Conservation (phyloP, 192 early-diverging fungal species). For the Coemansia sp. region DNA sequence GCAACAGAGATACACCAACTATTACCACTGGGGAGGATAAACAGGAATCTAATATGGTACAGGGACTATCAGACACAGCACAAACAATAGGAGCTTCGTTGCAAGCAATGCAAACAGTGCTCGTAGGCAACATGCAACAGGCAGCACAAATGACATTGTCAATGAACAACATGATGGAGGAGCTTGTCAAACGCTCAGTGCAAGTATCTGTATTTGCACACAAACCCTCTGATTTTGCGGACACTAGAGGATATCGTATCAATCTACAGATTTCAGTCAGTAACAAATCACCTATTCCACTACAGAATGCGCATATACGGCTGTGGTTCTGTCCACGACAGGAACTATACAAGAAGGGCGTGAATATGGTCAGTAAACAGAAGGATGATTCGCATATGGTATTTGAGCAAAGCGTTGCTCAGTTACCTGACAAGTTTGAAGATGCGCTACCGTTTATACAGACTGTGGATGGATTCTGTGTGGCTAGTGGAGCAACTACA, state of each 20-base stretch:
- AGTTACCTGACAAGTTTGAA: background rate
- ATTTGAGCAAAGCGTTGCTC: background rate
- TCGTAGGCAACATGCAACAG: conserved; percentile 48
- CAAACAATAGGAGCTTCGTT: conserved; percentile 37
- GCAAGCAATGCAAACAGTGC: conserved; percentile 40
- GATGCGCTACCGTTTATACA: conserved; percentile 2
- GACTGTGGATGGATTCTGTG: background rate
- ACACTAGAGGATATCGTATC: background rate
- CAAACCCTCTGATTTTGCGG: background rate
- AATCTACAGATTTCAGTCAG: conserved; percentile 9
- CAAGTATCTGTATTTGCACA: conserved; percentile 30
- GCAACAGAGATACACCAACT: background rate
- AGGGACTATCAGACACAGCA: conserved; percentile 32
- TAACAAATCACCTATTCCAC: conserved; percentile 41
- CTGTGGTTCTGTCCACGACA: conserved; percentile 19
- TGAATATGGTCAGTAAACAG: background rate
- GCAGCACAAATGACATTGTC: conserved; percentile 47
- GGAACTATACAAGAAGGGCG: background rate
- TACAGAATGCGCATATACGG: conserved; percentile 7
- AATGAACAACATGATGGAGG: conserved; percentile 55
- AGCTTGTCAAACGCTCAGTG: conserved; percentile 39
- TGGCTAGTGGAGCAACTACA: conserved; percentile 13
- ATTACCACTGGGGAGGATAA: background rate
- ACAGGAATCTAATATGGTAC: conserved; percentile 1
- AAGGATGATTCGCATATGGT: background rate